Percentiles rank a stretch among this genome's conserved stretches.
Conservation (phyloP, 495 filamentous ascomycete genomes). For the Rusavskia elegans region DNA sequence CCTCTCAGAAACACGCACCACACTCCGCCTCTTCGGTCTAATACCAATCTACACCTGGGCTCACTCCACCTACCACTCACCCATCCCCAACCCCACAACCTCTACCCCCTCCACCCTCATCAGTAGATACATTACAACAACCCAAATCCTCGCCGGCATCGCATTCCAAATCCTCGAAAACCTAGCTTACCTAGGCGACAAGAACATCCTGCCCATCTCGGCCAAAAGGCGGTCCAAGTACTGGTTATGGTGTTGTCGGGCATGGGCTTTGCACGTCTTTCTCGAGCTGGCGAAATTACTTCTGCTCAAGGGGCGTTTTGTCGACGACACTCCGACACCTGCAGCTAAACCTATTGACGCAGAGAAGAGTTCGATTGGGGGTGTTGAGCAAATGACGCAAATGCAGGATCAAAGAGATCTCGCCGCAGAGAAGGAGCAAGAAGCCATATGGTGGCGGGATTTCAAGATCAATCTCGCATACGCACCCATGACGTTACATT, state of each 20-base stretch:
- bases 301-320: too few species aligned
- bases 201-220: conserved; percentile 47
- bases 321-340: too few species aligned
- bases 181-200: conserved; percentile 55
- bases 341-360: too few species aligned
- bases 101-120: conserved; percentile 26
- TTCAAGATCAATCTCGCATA: conserved; percentile 34
- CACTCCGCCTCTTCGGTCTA: conserved; percentile 64
- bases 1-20: conserved; percentile 51
- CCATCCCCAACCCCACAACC: not conserved
- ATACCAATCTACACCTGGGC: conserved; percentile 66
- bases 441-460: conserved; percentile 1
- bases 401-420: too few species aligned
- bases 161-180: conserved; percentile 74
- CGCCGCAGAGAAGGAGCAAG: conserved; percentile 21
- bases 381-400: too few species aligned
- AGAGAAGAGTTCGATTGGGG: too few species aligned
- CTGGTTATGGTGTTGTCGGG: conserved; percentile 59
- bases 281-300: not conserved
- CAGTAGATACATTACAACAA: conserved; percentile 31
- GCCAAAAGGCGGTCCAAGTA: conserved; percentile 35
- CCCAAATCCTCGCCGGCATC: conserved; percentile 52
- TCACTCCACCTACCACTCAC: conserved; percentile 28
- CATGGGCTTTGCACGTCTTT: conserved; percentile 42
- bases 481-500: conserved; percentile 57